A percentile compares a stretch with the other conserved stretches of the same genome.
phyloP scores from a whole-genome alignment of 129 eudicot species.

The Arctium minus region DNA sequence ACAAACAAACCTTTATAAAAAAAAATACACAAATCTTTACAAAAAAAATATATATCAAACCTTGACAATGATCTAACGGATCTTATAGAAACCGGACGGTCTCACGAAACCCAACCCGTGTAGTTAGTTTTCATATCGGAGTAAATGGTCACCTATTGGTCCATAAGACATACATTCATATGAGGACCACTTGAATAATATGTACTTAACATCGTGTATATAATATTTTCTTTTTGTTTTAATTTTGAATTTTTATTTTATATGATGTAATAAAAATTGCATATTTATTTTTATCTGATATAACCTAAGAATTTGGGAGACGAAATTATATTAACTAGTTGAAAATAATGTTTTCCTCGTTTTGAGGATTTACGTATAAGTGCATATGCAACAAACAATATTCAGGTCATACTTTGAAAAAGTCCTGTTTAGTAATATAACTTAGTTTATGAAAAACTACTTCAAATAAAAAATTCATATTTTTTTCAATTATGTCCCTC shows the following conservation, averaged over 20 bases:
- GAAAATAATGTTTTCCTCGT: background rate
- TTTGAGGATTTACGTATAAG: too few relatives aligned
- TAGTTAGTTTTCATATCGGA: background rate
- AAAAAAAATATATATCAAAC: too few relatives aligned
- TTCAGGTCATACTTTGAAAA: too few relatives aligned
- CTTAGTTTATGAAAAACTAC: too few relatives aligned
- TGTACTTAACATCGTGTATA: background rate
- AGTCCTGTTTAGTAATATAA: too few relatives aligned
- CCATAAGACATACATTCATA: background rate
- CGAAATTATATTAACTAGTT: background rate
- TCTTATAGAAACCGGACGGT: background rate
- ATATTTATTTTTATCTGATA: background rate
- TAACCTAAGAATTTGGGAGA: background rate
- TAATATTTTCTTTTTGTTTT: background rate
- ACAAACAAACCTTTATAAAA: background rate
- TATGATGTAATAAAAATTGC: background rate
- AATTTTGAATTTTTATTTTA: background rate
- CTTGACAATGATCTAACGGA: background rate
- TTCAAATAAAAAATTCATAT: background rate
- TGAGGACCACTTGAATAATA: background rate
- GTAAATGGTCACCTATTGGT: background rate
- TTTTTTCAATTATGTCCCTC: background rate
- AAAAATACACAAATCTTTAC: too few relatives aligned
- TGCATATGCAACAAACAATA: too few relatives aligned
- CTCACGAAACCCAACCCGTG: background rate